Evolutionary conservation across 441 rosid genomes (phyloP).

Genomic region (Viola pubescens): DNA sequence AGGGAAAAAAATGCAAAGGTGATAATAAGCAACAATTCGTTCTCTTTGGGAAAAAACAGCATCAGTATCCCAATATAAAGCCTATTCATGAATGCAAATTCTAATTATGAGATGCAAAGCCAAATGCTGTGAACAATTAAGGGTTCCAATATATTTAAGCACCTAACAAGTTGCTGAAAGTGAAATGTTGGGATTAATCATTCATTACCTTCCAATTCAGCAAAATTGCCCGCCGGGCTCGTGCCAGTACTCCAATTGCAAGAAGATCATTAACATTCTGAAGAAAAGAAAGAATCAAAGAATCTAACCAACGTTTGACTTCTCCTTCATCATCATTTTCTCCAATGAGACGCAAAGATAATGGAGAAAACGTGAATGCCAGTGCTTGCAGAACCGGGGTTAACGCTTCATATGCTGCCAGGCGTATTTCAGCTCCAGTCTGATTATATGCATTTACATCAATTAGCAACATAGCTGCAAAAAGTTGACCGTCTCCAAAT

Average conservation of each 20-base stretch:
- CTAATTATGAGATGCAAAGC: conserved; percentile 1
- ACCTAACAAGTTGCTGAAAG: conserved; percentile 4
- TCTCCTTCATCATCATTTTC: conserved; percentile 41
- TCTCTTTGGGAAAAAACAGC: not conserved
- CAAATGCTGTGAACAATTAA: not conserved
- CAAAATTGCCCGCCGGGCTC: conserved; percentile 71
- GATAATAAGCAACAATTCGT: not conserved
- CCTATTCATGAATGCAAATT: conserved; percentile 1
- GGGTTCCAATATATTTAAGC: conserved; percentile 2
- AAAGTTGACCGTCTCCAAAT: not conserved
- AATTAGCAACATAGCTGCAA: conserved; percentile 15
- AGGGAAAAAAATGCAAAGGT: not conserved
- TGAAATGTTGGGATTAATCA: not conserved
- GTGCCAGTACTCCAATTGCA: conserved; percentile 56
- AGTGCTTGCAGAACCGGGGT: conserved; percentile 50
- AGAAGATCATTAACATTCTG: conserved; percentile 66
- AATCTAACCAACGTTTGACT: conserved; percentile 50
- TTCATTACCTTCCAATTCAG: conserved; percentile 80
- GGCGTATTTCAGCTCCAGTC: conserved; percentile 67
- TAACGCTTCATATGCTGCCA: conserved; percentile 82
- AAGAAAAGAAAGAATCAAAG: conserved; percentile 58
- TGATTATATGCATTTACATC: conserved; percentile 31
- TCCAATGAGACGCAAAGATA: conserved; percentile 37
- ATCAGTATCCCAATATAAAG: conserved; percentile 6
- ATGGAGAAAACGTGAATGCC: conserved; percentile 41